These are phyloP conservation scores for Westerdykella aurantiaca DNA, from an alignment of 2,329 filamentous ascomycete genomes.

Conservation along the genomic window DNA sequence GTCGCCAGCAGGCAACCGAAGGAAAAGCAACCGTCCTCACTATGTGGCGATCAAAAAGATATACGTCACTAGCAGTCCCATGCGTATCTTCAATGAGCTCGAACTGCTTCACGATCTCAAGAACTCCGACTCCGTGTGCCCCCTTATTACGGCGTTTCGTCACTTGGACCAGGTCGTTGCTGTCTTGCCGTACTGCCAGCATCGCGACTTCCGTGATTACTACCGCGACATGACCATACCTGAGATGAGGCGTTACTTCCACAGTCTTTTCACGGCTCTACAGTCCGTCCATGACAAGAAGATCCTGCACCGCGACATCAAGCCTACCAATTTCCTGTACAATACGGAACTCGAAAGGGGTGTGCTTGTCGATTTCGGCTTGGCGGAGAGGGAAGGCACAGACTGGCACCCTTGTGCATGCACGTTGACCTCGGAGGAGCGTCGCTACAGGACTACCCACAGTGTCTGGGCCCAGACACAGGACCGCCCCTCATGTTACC, in stretches of 20 bases:
- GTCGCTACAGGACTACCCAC: constrained; percentile 53
- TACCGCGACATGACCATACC: constrained; percentile 82
- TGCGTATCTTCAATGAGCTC: constrained; percentile 91
- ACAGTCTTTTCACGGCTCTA: constrained; percentile 79
- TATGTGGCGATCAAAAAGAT: constrained; percentile 99
- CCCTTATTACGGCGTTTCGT: constrained; percentile 94
- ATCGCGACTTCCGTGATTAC: constrained; percentile 91
- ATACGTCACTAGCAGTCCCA: constrained; percentile 92
- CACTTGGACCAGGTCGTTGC: constrained; percentile 92
- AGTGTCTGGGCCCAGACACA: constrained; percentile 56
- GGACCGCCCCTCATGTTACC: constrained; percentile 58
- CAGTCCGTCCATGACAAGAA: constrained; percentile 73
- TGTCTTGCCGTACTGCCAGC: constrained; percentile 89
- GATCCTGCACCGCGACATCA: constrained; percentile 93
- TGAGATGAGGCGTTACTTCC: constrained; percentile 86
- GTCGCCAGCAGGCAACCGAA: constrained; percentile 57
- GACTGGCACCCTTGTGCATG: constrained; percentile 81
- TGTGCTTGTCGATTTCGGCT: constrained; percentile 97
- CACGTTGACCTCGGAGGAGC: constrained; percentile 57
- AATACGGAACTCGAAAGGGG: constrained; percentile 73
- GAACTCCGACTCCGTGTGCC: constrained; percentile 79
- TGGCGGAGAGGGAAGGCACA: constrained; percentile 69
- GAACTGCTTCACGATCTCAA: constrained; percentile 85
- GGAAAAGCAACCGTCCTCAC: constrained; percentile 51
- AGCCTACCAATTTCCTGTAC: constrained; percentile 96